Base-by-base conservation (phyloP, 306 rosid species). In the Benincasa hispida region DNA sequence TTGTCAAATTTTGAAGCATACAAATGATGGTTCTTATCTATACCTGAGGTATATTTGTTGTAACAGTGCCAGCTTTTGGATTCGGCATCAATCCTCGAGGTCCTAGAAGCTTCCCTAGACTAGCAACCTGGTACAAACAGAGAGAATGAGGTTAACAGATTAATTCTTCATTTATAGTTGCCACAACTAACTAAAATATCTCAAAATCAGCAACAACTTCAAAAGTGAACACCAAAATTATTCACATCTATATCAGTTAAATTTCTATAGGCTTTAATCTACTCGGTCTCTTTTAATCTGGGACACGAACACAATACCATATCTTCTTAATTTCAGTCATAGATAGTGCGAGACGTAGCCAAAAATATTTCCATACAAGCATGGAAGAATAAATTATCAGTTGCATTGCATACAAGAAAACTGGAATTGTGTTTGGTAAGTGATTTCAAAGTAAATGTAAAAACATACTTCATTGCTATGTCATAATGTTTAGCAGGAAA, bases 61-160 rank as follows among this genome's bases (percentile, higher is more conserved):
- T 89, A 67, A 95, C 99, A 5, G 99, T 95, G 77, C 99, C 99
- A 79, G 99, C 99, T 88, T 95, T 95, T 3, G 99, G 99, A 87
- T 95, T 95, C 68, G 99, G 99, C 99, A 95, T 95, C 83, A 95
- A 91, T 78, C 99, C 99, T 86, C 99, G 90, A 59, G 99, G 99
- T 63, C 99, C 99, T 77, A 95, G 86, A 90, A 95, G 91, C 82
- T 95, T 95, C 73, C 99, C 99, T 2, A 95, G 90, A 84, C 87
- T 90, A 69, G 99, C 99, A 84, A 95, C 99, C 99, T 95, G 83
- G 53, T 47, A 79, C 77, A 74, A 82, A 74, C 80, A 84, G 34
- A 76, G 72, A 72, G 50, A 35, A 76, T 30, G 80, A 51, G 42
- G 70, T 79, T 77, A 67, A 73, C 80, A 76, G 61, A 74, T 77